Percentiles rank a stretch among this genome's conserved stretches.
Conservation (phyloP, 2,329 filamentous ascomycete genomes). For the Purpureocillium takamizusanense region DNA sequence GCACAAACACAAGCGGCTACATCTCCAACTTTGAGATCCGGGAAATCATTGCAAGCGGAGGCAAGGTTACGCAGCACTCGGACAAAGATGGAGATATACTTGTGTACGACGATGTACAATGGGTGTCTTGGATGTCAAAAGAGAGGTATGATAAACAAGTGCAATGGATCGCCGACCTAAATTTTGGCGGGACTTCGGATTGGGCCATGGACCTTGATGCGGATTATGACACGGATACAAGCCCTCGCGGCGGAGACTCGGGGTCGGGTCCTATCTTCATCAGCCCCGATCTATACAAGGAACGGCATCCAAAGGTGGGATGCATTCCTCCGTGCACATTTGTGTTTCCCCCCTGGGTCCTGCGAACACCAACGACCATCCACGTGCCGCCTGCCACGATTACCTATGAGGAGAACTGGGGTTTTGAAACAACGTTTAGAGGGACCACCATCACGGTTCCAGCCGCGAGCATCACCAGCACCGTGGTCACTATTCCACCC, state of each 20-base stretch:
- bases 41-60: slow-evolving; percentile 7
- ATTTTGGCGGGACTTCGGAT: not conserved
- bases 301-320: not conserved
- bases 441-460: not conserved
- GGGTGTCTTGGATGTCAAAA: slow-evolving; percentile 4
- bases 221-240: not conserved
- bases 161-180: not conserved
- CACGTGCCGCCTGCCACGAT: not conserved
- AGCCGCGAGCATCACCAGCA: not conserved
- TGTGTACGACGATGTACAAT: slow-evolving; percentile 11
- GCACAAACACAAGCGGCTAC: slow-evolving; percentile 19
- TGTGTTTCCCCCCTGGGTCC: slow-evolving; percentile 1
- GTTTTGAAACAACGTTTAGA: not conserved
- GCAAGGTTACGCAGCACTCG: slow-evolving; percentile 1
- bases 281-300: not conserved
- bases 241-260: not conserved
- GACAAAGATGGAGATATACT: slow-evolving; percentile 7
- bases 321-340: slow-evolving; percentile 1
- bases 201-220: not conserved
- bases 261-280: not conserved
- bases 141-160: not conserved
- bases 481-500: not conserved
- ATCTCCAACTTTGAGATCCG: slow-evolving; percentile 21
- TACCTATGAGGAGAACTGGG: slow-evolving; percentile 1
- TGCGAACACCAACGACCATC: not conserved